Evolutionary conservation across 148 eudicot genomes (phyloP).

Genomic region (Tetragonia tetragonoides): DNA sequence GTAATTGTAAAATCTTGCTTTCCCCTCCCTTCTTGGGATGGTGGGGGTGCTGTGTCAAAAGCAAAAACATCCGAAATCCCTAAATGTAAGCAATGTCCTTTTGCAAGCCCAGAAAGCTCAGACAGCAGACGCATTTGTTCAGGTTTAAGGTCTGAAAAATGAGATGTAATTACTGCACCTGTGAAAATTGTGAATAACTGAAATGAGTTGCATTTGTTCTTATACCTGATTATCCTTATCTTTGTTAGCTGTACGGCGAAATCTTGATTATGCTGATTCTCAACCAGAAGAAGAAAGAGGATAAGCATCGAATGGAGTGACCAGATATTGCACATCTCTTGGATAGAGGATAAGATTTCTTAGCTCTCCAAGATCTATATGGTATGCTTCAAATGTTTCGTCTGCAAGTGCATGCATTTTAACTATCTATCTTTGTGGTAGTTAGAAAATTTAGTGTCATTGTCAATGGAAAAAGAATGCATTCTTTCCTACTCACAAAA

Average conservation of each 20-base stretch:
- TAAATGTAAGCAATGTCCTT: conserved; percentile 9
- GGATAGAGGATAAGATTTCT: conserved; percentile 37
- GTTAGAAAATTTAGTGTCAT: conserved; percentile 24
- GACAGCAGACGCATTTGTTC: neutral
- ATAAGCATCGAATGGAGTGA: conserved; percentile 25
- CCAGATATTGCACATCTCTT: conserved; percentile 22
- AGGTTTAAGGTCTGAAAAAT: neutral
- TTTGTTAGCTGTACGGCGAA: conserved; percentile 20
- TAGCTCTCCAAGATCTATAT: conserved; percentile 20
- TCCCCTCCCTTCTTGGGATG: too few relatives aligned
- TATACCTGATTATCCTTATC: conserved; percentile 13
- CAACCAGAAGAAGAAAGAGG: conserved; percentile 30
- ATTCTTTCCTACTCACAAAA: conserved; percentile 5
- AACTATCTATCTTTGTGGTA: conserved; percentile 18
- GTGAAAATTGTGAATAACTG: neutral
- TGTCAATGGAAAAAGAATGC: conserved; percentile 12
- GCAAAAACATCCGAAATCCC: neutral
- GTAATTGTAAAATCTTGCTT: neutral
- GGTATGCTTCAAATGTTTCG: neutral
- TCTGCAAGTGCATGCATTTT: conserved; percentile 11
- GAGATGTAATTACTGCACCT: neutral
- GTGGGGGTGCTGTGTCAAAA: neutral
- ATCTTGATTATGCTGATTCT: conserved; percentile 15
- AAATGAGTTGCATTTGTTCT: neutral
- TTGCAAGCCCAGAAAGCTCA: neutral